phyloP scores from a whole-genome alignment of 1,284 basidiomycete species.

The Peniophora sp. region DNA sequence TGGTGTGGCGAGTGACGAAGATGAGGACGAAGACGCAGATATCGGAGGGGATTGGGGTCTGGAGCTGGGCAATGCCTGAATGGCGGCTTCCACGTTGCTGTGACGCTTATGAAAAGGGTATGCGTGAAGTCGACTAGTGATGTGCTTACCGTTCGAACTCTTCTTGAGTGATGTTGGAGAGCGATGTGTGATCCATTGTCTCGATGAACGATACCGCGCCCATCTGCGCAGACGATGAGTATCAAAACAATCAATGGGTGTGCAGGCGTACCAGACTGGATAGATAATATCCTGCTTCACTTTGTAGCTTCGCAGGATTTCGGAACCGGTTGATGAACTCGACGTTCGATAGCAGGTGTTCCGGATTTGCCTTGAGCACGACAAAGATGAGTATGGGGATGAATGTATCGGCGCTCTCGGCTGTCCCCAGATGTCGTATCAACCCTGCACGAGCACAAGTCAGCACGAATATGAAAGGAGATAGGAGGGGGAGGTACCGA shows the following conservation, averaged over 20 bases:
- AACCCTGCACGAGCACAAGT: constrained; percentile 49
- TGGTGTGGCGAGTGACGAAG: constrained; percentile 9
- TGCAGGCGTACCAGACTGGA: constrained; percentile 74
- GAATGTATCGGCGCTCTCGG: constrained; percentile 88
- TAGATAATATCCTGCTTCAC: constrained; percentile 96
- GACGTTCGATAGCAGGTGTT: constrained; percentile 89
- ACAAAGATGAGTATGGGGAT: constrained; percentile 93
- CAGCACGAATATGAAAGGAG: constrained; percentile 2
- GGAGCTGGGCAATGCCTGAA: constrained; percentile 65
- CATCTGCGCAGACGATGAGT: constrained; percentile 39
- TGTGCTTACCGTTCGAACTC: constrained; percentile 76
- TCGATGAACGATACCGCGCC: constrained; percentile 94
- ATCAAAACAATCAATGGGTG: not conserved
- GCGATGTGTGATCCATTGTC: constrained; percentile 90
- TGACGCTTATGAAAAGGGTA: not conserved
- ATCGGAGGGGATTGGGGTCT: constrained; percentile 41
- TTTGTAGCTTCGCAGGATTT: constrained; percentile 82
- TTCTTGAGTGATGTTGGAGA: constrained; percentile 88
- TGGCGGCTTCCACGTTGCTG: constrained; percentile 80
- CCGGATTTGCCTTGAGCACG: constrained; percentile 89
- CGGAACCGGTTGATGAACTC: constrained; percentile 98
- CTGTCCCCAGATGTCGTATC: constrained; percentile 76
- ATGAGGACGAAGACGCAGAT: constrained; percentile 7
- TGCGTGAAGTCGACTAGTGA: too few species aligned
- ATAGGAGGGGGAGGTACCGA: constrained; percentile 49